Evolutionary conservation across 2,329 filamentous ascomycete species (phyloP), one percentile per base, ranked within the genome.

Genomic region (Penicillium polonicum): DNA sequence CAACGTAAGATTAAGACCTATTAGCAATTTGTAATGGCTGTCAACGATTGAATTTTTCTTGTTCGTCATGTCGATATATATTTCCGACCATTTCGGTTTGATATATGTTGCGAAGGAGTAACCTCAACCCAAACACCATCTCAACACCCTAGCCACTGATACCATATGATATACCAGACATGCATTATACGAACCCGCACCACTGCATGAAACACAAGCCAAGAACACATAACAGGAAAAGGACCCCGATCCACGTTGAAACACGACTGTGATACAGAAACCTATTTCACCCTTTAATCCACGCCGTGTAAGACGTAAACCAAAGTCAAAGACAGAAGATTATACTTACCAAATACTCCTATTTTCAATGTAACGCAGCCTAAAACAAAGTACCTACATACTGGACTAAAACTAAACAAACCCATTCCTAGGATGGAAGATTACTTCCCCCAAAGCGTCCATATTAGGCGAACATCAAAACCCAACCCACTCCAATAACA

Each of bases 251-350:
- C 25, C 35, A 36, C 35, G 41, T 39, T 53, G 36, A 57, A 57
- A 57, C 55, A 53, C 15, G 7, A 13, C 35, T 8, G 55, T 57
- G 9, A 31, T 15, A 57, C 55, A 53, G 38, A 49, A 39, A 33
- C 12, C 21, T 12, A 43, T 35, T n/a, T 17, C 39, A 6, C 33
- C 31, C 38, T 21, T 25, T 6, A 43, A 43, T 35, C 41, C 23
- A 36, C 31, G 45, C 19, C 44, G 25, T 13, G 50, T 29, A 46
- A 46, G 29, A 12, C 29, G 27, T 23, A 29, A 46, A 27, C 35
- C n/a, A 41, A 42, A 53, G n/a, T 5, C 23, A 23, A 46, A 23
- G 2, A 15, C n/a, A 27, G 4, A 10, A 43, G 10, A 23, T 10
- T 15, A 23, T 36, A 15, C 12, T 9, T 21, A 19, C n/a, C 33